phyloP scores from a whole-genome alignment of 208 protist species.

The Trypanosoma rangeli region DNA sequence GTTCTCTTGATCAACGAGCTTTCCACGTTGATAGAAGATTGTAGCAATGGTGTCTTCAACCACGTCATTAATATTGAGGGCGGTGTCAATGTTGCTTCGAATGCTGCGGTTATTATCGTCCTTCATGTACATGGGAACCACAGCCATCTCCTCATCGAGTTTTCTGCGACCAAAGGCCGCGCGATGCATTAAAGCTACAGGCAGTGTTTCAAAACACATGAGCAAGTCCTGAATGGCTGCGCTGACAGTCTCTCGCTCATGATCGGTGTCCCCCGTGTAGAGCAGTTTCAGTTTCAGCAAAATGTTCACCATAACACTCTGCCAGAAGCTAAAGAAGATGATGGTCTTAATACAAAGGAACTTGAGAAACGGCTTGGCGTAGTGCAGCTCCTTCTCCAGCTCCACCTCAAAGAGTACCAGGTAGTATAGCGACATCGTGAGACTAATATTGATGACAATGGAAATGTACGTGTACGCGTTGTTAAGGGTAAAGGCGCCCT shows the following conservation, averaged over 20 bases:
- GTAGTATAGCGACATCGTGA: constrained; percentile 83
- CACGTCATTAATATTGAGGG: constrained; percentile 77
- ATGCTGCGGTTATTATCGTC: constrained; percentile 59
- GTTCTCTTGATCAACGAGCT: constrained; percentile 81
- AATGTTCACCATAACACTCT: constrained; percentile 67
- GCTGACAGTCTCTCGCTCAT: constrained; percentile 44
- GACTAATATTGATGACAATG: constrained; percentile 83
- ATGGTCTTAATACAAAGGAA: constrained; percentile 90
- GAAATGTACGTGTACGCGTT: constrained; percentile 85
- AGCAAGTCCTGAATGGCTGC: constrained; percentile 78
- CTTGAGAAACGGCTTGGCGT: constrained; percentile 82
- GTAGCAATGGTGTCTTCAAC: constrained; percentile 83
- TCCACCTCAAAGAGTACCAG: constrained; percentile 88
- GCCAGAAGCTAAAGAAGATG: constrained; percentile 91
- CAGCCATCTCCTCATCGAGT: constrained; percentile 77
- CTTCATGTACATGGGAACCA: constrained; percentile 82
- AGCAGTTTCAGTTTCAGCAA: constrained; percentile 43
- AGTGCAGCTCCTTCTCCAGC: constrained; percentile 77
- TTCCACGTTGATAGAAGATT: constrained; percentile 78
- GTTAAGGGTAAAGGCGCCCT: constrained; percentile 52
- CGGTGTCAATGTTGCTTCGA: constrained; percentile 69
- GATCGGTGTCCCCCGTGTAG: constrained; percentile 43
- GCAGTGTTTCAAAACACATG: constrained; percentile 86
- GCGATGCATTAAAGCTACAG: constrained; percentile 80
- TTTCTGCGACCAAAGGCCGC: constrained; percentile 73